Percentiles rank a stretch among this genome's conserved stretches.
phyloP scores from a whole-genome alignment of 2,329 filamentous ascomycete species.

The Talaromyces islandicus region DNA sequence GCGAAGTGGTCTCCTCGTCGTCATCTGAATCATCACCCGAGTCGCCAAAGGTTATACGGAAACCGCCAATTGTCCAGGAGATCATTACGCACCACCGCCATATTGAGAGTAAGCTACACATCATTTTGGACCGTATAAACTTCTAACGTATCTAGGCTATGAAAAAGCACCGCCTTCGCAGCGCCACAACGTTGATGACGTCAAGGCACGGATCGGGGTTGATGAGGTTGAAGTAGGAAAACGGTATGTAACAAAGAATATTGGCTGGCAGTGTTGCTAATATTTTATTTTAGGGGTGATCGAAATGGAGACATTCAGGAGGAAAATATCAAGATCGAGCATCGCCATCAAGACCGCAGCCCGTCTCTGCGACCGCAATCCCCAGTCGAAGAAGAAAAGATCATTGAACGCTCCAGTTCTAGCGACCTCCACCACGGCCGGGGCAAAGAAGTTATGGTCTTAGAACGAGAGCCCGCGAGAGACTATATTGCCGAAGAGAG shows the following conservation, averaged over 20 bases:
- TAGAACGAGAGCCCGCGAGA: constrained; percentile 13
- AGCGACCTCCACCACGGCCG: constrained; percentile 17
- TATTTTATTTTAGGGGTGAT: constrained; percentile 20
- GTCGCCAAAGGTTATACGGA: constrained; percentile 59
- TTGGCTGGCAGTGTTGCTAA: not conserved
- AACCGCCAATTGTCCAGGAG: constrained; percentile 78
- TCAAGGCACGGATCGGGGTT: constrained; percentile 28
- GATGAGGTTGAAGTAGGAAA: constrained; percentile 52
- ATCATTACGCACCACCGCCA: constrained; percentile 84
- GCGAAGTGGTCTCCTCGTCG: constrained; percentile 32
- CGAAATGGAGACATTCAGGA: constrained; percentile 49
- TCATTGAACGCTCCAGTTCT: constrained; percentile 23
- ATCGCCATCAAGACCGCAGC: constrained; percentile 33
- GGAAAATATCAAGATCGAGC: constrained; percentile 59
- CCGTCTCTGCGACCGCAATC: constrained; percentile 30
- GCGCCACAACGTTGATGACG: constrained; percentile 1
- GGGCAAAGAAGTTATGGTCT: constrained; percentile 2
- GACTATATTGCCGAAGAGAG: constrained; percentile 39
- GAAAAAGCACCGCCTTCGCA: constrained; percentile 20
- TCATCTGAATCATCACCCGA: constrained; percentile 49
- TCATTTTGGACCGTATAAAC: not conserved
- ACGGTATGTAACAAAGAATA: constrained; percentile 31
- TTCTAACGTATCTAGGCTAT: constrained; percentile 17
- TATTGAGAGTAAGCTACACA: constrained; percentile 67
- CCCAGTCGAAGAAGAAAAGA: constrained; percentile 12